Conservation (phyloP, 441 rosid species). For the Cnidoscolus chayamansa region DNA sequence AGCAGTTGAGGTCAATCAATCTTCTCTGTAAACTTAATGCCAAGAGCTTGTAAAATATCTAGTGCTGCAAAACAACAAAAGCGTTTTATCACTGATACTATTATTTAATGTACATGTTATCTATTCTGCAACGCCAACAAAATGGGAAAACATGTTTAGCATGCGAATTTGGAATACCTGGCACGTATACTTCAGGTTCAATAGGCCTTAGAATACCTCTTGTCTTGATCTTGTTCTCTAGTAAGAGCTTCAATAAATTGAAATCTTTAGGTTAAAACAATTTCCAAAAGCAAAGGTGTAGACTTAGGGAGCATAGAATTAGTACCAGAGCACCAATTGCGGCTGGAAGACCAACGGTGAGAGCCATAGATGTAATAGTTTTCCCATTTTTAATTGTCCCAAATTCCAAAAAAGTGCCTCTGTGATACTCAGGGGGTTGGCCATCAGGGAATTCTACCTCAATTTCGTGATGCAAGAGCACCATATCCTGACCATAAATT, state of each 20-base stretch:
- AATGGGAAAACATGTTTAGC: neutral
- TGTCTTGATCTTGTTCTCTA: constrained; percentile 69
- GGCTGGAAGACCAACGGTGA: constrained; percentile 83
- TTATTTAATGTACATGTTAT: neutral
- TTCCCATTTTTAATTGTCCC: constrained; percentile 60
- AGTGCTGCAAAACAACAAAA: constrained; percentile 54
- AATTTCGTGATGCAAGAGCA: constrained; percentile 81
- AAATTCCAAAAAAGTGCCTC: constrained; percentile 73
- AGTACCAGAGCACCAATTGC: constrained; percentile 87
- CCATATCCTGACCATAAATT: constrained; percentile 71
- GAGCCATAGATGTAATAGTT: constrained; percentile 77
- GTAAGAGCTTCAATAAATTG: constrained; percentile 50
- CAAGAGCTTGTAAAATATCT: constrained; percentile 73
- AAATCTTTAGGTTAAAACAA: neutral
- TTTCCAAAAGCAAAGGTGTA: neutral
- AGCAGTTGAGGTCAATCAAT: constrained; percentile 28
- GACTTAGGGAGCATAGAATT: constrained; percentile 8
- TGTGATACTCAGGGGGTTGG: constrained; percentile 48
- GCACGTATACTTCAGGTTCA: constrained; percentile 76
- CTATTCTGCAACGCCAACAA: neutral
- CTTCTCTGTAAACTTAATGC: constrained; percentile 70
- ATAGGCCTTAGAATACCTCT: constrained; percentile 82
- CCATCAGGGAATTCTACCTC: constrained; percentile 75
- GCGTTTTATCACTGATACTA: too few relatives aligned
- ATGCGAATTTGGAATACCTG: constrained; percentile 45